phyloP scores from a whole-genome alignment of 805 yeast species.

The Monosporozyma servazzii region DNA sequence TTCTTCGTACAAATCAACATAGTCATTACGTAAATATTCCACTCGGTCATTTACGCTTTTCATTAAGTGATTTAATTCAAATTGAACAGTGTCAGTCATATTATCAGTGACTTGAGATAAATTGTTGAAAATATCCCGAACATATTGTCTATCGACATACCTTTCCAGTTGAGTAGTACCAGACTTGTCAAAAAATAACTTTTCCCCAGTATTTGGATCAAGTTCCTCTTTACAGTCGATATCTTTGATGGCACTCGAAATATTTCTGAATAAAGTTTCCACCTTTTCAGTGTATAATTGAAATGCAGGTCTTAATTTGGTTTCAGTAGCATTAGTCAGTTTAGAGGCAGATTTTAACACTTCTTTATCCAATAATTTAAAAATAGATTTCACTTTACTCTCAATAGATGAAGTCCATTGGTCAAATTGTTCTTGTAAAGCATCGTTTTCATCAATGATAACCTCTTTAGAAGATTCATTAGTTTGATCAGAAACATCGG shows the following conservation, averaged over 20 bases:
- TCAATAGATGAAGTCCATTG: slow-evolving; percentile 32
- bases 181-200: slow-evolving; percentile 28
- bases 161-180: slow-evolving; percentile 30
- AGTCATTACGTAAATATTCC: slow-evolving; percentile 33
- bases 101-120: slow-evolving; percentile 9
- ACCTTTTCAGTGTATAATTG: slow-evolving; percentile 26
- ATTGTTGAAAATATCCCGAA: slow-evolving; percentile 36
- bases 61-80: slow-evolving; percentile 25
- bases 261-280: slow-evolving; percentile 19
- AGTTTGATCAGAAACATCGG: neutral
- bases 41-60: slow-evolving; percentile 30
- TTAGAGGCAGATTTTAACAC: slow-evolving; percentile 25
- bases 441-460: slow-evolving; percentile 16
- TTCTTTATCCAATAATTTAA: slow-evolving; percentile 32
- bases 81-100: slow-evolving; percentile 28
- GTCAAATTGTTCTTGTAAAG: slow-evolving; percentile 30
- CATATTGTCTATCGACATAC: slow-evolving; percentile 38
- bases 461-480: slow-evolving; percentile 3
- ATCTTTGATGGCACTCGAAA: slow-evolving; percentile 31
- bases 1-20: slow-evolving; percentile 62
- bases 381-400: slow-evolving; percentile 33
- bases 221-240: slow-evolving; percentile 31
- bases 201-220: slow-evolving; percentile 27
- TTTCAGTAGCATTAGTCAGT: slow-evolving; percentile 23
- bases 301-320: slow-evolving; percentile 29